Evolutionary conservation across 1,139 yeast species (phyloP).

Genomic region (Pichia sp.): DNA sequence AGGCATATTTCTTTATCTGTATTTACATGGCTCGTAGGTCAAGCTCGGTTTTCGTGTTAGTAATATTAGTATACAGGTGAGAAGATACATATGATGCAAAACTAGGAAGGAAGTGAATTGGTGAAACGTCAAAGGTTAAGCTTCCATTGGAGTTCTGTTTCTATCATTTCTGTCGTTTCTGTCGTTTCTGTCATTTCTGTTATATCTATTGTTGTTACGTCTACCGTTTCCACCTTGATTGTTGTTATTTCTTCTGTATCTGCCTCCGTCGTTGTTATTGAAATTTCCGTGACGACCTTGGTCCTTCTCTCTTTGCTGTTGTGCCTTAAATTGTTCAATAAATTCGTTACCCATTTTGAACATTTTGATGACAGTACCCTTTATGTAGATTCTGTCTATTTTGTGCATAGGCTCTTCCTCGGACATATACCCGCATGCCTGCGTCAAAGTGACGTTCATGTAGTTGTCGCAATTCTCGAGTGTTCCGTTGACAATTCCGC

Average conservation of each 20-base stretch:
- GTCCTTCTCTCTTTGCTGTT: constrained; percentile 30
- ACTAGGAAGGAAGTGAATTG: too few relatives aligned
- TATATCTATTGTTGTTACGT: constrained; percentile 7
- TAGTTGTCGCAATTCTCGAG: constrained; percentile 85
- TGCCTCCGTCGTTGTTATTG: constrained; percentile 14
- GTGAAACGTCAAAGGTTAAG: too few relatives aligned
- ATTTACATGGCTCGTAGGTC: not conserved
- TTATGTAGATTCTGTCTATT: constrained; percentile 71
- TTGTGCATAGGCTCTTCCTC: constrained; percentile 60
- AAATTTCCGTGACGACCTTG: constrained; percentile 15
- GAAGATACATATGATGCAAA: too few relatives aligned
- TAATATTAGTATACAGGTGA: constrained; percentile 1
- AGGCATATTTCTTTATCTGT: too few relatives aligned
- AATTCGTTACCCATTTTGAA: constrained; percentile 56
- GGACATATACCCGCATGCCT: constrained; percentile 69
- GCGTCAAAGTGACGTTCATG: constrained; percentile 86
- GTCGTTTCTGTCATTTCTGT: constrained; percentile 3
- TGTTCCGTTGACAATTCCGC: constrained; percentile 83
- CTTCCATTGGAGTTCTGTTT: too few relatives aligned
- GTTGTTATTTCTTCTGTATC: constrained; percentile 21
- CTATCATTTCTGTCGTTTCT: constrained; percentile 1
- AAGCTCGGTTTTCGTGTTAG: too few relatives aligned
- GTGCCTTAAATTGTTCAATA: constrained; percentile 74
- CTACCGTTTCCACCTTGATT: constrained; percentile 13
- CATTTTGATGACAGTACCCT: constrained; percentile 76